Base-by-base conservation (phyloP, 2,329 filamentous ascomycete genomes). In the Trichoderma hamatum region DNA sequence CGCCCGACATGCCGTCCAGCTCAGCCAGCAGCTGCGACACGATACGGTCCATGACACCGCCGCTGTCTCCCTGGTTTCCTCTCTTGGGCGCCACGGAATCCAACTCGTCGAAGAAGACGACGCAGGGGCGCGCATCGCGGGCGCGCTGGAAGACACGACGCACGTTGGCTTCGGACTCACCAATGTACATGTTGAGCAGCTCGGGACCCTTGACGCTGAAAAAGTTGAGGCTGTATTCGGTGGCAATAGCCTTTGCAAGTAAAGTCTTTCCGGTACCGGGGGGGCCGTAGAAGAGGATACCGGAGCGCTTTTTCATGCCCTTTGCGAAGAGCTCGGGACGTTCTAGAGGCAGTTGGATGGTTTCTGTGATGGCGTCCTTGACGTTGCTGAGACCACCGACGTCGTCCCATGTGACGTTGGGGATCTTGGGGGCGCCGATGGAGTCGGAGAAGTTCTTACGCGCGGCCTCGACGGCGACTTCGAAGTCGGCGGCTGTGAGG, bases 381-480 rank as follows among this genome's bases (percentile, higher is more conserved):
- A 98, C 94, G 74, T 97, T 94, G 34, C 91, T 90, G 36, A 98
- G 85, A 61, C 96, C 95, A 79, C 95, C 95, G 24, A 99, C 95
- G 78, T 99, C 95, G 73, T 95, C 91, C 95, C 95, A 99, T 26
- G 91, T 91, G 7, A 99, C 96, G 72, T 97, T 97, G 7, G 95
- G 96, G 71, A 98, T 98, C 85, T 98, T 98, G 2, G 96, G 96
- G 5, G 96, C 96, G 28, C 96, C 96, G 72, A 99, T 99, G 0
- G 95, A 91, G 78, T 98, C 96, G 6, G 96, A 95, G 78, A 99
- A 99, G 80, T 97, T 98, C 85, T 97, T 97, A 67, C 96, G 90
- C 1, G 96, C 96, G 6, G 94, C 93, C 70, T 98, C 95, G 3
- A 99, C 95, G 0, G 96, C 96, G n/a, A 90, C 82, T 67, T 97